phyloP scores from a whole-genome alignment of 331 rosid species.

The Acacia concinna region DNA sequence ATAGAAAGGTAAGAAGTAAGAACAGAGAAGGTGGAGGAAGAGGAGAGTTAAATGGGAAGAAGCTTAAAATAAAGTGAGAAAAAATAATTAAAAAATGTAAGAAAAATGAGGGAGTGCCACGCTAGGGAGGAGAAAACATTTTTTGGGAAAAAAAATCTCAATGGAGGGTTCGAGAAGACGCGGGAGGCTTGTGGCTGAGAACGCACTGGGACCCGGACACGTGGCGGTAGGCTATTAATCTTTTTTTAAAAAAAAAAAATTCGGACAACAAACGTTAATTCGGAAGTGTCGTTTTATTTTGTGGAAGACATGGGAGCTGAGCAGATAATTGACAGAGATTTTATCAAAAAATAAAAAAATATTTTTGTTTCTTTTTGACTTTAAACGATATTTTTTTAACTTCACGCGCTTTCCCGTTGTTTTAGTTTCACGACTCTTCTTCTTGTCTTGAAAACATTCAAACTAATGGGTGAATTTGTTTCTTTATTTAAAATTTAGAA shows the following conservation, averaged over 20 bases:
- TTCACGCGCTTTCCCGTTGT: neutral
- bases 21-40: constrained; percentile 11
- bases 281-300: constrained; percentile 22
- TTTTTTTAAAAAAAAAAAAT: neutral
- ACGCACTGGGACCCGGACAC: constrained; percentile 48
- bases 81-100: neutral
- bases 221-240: constrained; percentile 38
- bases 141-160: neutral
- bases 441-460: neutral
- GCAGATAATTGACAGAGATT: constrained; percentile 44
- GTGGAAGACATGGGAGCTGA: constrained; percentile 39
- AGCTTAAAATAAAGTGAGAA: neutral
- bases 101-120: constrained; percentile 44
- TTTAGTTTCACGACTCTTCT: neutral
- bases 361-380: constrained; percentile 40
- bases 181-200: constrained; percentile 70
- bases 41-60: constrained; percentile 22
- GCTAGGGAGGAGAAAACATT: constrained; percentile 30
- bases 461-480: neutral
- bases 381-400: neutral
- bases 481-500: neutral
- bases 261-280: neutral
- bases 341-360: constrained; percentile 26
- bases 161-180: constrained; percentile 60
- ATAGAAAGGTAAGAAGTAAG: neutral